Conservation (phyloP, 176 grass and related monocot genomes). For the Thinopyrum elongatum region DNA sequence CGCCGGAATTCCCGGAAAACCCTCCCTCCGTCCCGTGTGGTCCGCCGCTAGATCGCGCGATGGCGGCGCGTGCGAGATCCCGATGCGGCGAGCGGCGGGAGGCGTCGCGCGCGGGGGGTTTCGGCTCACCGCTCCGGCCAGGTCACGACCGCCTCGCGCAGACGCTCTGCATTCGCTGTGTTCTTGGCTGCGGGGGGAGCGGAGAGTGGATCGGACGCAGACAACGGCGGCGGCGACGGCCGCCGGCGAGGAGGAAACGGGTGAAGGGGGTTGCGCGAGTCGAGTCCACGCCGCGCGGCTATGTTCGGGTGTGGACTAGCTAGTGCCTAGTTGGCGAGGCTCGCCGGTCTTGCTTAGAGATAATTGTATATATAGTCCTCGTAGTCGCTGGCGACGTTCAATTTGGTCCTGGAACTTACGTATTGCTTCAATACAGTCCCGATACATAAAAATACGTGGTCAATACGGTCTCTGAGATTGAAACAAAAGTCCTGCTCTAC, state of each 20-base stretch:
- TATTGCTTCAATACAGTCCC: no score
- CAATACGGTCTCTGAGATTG: no score
- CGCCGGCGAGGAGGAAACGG: slow-evolving; percentile 10
- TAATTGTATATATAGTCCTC: no score
- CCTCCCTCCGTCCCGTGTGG: neutral
- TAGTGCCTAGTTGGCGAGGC: neutral
- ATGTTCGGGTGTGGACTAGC: slow-evolving; percentile 19
- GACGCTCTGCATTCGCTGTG: slow-evolving; percentile 27
- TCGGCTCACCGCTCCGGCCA: neutral
- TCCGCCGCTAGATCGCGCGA: slow-evolving; percentile 36
- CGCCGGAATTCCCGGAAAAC: neutral
- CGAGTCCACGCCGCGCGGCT: slow-evolving; percentile 42
- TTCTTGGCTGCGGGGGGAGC: neutral
- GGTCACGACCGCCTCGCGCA: neutral
- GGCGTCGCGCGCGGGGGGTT: neutral
- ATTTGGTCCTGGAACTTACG: no score
- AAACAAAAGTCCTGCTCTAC: no score
- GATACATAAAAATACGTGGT: no score
- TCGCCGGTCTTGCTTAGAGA: slow-evolving; percentile 17
- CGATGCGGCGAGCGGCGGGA: neutral
- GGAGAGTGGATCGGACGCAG: neutral
- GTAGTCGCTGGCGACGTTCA: no score
- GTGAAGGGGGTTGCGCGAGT: slow-evolving; percentile 21
- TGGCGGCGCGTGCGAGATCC: slow-evolving; percentile 56
- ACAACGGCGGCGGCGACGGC: neutral